Evolutionary conservation across 345 rosid species (phyloP), one percentile per base, ranked within the genome.

Genomic region (Hibiscus tridactylites): DNA sequence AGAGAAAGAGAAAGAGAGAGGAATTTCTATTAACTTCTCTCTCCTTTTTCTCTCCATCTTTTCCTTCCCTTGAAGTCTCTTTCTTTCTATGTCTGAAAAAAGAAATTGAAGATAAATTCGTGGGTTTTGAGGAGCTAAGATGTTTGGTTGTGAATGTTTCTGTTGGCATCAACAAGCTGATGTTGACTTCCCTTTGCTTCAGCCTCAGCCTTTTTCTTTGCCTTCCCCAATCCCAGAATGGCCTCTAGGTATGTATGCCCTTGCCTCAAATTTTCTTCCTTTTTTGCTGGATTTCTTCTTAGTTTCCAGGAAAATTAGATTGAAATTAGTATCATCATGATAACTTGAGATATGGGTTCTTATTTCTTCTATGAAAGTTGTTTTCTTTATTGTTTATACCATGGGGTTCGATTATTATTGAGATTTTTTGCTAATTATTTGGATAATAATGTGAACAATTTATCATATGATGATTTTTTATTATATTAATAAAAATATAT

Each of bases 121-220:
- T 83, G 82, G 82, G 74, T 75, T 73, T 79, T 74, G 70, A 71
- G 60, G 10, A 73, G 26, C 19, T 7, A 78, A 74, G 57, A 90
- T 90, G 96, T 77, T 85, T 44, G 87, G 88, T 24, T 88, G 87
- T 74, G 89, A 90, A 54, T 88, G 93, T 71, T 84, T 84, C 61
- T 74, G 76, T 75, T 83, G 90, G 93, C 79, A 74, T 71, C 69
- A 61, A 74, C 74, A 11, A 2, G 5, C 63, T 71, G 26, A 35
- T 73, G 9, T 72, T 33, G 86, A 82, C 9, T 68, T 70, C 13
- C 46, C 54, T 63, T 71, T 39, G 39, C 61, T 77, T 65, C 33
- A 4, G 53, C 69, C 69, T 65, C 53, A 42, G 2, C 69, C 69
- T 44, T 90, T 85, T 83, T 85, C 88, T 68, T 80, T 90, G 81